Conservation (phyloP, 73 alveolate species). For the Paramecium sexaurelia region DNA sequence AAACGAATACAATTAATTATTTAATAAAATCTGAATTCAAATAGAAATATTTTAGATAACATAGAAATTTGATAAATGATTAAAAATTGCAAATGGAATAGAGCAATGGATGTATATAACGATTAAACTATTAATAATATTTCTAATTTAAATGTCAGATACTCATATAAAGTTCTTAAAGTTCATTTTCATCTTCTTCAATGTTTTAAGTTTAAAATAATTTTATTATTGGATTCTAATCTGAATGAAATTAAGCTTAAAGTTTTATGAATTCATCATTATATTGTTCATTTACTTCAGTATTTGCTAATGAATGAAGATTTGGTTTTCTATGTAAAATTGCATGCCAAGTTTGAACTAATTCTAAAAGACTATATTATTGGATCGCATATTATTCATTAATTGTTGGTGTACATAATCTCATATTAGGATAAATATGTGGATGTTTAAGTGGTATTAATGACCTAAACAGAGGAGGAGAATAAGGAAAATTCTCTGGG, state of each 20-base stretch:
- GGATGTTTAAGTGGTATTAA: slow-evolving; percentile 9
- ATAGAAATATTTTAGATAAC: too few relatives aligned
- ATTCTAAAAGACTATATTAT: background rate
- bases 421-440: slow-evolving; percentile 12
- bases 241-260: background rate
- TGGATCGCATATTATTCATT: background rate
- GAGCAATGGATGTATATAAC: too few relatives aligned
- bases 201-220: background rate
- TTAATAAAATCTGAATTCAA: background rate
- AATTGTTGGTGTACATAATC: slow-evolving; percentile 6
- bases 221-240: background rate
- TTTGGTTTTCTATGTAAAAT: slow-evolving; percentile 7
- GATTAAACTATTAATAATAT: background rate
- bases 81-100: too few relatives aligned
- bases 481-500: background rate
- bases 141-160: background rate
- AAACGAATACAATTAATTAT: background rate
- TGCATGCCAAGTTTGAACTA: background rate
- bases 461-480: background rate
- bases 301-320: background rate
- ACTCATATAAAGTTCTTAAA: background rate
- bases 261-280: background rate
- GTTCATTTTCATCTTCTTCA: background rate
- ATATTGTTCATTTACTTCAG: background rate
- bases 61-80: too few relatives aligned